Evolutionary conservation across 31 red algal species (phyloP), one percentile per base, ranked within the genome.

Genomic region (Porphyra umbilicalis): DNA sequence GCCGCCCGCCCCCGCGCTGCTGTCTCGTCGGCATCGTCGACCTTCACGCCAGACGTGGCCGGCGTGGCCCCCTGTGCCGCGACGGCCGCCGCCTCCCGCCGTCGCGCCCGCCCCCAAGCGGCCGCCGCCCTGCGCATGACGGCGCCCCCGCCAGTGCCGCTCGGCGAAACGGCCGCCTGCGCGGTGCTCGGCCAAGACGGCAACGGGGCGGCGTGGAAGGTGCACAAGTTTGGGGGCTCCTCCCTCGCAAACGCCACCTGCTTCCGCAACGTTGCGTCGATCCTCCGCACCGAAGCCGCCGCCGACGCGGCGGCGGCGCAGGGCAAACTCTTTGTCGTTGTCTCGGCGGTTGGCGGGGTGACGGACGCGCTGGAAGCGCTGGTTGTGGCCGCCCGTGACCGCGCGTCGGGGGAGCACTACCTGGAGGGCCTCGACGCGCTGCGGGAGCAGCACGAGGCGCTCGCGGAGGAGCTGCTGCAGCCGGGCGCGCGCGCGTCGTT

Each of bases 211-310:
- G 2, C 57, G 57, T 95, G 90, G 90, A 39, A 39, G 33, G 96
- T 98, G 16, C 90, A 92, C 88, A 98, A 98, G 80, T 98, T 98
- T 83, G 96, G 96, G 16, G 96, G 96, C 75, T 80, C 93, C 31
- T 95, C 93, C 25, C 39, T 98, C 13, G 93, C 81, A 0, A 44
- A 91, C 34, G 93, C 94, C 10, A 77, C 77, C 3, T 77, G 86
- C 79, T 86, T 98, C 32, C 35, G 78, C 78, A 81, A 77, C 75
- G 96, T 98, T 0, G 83, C 88, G 0, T 36, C 71, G 38, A 84
- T 98, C 75, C 32, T 98, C 57, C 46, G 84, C 33, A 44, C 82
- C 6, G 77, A 80, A 32, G 38, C 39, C 36, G n/a, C 25, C 25
- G 20, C 10, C 13, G 57, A 6, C 20, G 36, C 29, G n/a, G 42